These are phyloP conservation scores for Candida sojae DNA, from an alignment of 1,139 yeast species.

Conservation along the genomic window DNA sequence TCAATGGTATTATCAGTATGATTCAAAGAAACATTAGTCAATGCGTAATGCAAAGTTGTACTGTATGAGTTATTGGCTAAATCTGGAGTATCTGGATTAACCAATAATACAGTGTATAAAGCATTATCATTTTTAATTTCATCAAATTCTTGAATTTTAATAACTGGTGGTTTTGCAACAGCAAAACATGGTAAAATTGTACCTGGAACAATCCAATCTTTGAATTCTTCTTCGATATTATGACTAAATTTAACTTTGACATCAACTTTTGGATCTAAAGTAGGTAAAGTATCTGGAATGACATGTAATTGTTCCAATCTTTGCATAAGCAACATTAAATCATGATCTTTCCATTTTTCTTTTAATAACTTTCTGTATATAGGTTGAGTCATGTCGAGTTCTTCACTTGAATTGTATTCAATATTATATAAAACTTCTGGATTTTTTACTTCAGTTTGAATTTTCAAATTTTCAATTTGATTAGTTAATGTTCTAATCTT, in stretches of 20 bases:
- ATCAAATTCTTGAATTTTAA: conserved; percentile 76
- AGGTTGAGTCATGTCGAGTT: conserved; percentile 71
- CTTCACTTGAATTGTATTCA: conserved; percentile 39
- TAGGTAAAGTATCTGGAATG: conserved; percentile 92
- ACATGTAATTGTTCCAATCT: conserved; percentile 83
- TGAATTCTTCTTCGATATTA: conserved; percentile 50
- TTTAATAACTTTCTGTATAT: conserved; percentile 72
- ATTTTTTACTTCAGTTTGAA: conserved; percentile 62
- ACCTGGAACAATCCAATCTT: conserved; percentile 79
- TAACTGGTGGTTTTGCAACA: conserved; percentile 71
- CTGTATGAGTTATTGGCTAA: conserved; percentile 64
- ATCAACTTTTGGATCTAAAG: conserved; percentile 79
- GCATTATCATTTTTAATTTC: conserved; percentile 34
- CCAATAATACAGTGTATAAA: conserved; percentile 73
- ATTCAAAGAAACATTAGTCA: conserved; percentile 64
- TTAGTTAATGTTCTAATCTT: conserved; percentile 11
- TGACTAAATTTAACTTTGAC: conserved; percentile 77
- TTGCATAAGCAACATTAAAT: conserved; percentile 77
- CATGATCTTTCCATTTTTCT: conserved; percentile 71
- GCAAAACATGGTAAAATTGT: conserved; percentile 68
- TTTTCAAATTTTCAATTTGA: conserved; percentile 23
- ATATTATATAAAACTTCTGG: conserved; percentile 83
- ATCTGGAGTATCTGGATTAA: conserved; percentile 93
- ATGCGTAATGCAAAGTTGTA: conserved; percentile 79
- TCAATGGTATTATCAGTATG: conserved; percentile 63